phyloP scores from a whole-genome alignment of 345 rosid species.

The Syzygium oleosum region DNA sequence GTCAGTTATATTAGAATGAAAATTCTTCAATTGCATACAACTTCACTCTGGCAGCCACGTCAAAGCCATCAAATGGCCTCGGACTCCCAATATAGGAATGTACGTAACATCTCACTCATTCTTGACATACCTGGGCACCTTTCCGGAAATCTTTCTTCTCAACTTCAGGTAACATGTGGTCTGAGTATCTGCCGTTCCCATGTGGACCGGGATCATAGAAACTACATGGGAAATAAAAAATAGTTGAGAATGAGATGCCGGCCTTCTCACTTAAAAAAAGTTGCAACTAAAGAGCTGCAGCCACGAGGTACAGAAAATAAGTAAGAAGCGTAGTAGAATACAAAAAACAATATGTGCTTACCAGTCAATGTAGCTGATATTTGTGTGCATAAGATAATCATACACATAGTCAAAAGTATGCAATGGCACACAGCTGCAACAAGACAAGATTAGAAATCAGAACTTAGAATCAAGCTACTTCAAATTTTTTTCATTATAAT shows the following conservation, averaged over 20 bases:
- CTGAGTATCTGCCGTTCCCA: slow-evolving; percentile 96
- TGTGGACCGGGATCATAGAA: slow-evolving; percentile 96
- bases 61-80: neutral
- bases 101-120: neutral
- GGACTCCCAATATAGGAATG: neutral
- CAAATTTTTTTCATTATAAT: neutral
- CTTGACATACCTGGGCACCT: slow-evolving; percentile 84
- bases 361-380: slow-evolving; percentile 92
- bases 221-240: slow-evolving; percentile 33
- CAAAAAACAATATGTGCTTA: slow-evolving; percentile 13
- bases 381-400: slow-evolving; percentile 71
- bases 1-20: neutral
- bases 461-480: neutral
- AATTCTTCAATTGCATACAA: neutral
- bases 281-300: neutral
- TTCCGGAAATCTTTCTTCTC: slow-evolving; percentile 88
- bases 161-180: slow-evolving; percentile 92
- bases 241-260: neutral
- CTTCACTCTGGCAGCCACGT: neutral
- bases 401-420: slow-evolving; percentile 81
- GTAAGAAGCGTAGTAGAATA: neutral
- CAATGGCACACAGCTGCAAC: slow-evolving; percentile 87
- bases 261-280: neutral
- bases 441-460: slow-evolving; percentile 1
- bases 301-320: neutral